phyloP scores from a whole-genome alignment of 768 basidiomycete genomes.

The Exidia glandulosa region DNA sequence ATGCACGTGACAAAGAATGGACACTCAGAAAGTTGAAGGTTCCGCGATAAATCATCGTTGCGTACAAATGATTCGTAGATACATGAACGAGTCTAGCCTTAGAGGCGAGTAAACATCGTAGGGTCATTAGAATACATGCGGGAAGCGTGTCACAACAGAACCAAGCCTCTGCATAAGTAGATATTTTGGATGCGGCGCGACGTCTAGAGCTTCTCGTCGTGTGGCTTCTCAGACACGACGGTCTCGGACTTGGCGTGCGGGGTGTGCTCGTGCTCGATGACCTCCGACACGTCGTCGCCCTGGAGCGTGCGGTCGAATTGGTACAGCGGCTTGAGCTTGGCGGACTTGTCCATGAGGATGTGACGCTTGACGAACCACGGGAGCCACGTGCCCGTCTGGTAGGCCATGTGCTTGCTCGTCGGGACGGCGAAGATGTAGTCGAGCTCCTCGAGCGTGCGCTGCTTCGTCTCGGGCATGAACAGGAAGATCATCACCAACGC shows the following conservation, averaged over 20 bases:
- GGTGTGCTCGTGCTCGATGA: not conserved
- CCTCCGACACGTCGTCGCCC: not conserved
- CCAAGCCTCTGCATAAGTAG: not conserved
- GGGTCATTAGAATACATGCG: not conserved
- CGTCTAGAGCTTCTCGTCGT: not conserved
- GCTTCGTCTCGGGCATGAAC: slow-evolving; percentile 35
- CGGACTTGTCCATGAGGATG: slow-evolving; percentile 28
- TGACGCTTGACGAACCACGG: slow-evolving; percentile 38
- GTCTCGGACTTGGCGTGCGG: not conserved
- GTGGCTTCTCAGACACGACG: not conserved
- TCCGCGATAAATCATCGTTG: too few relatives aligned
- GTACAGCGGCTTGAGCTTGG: slow-evolving; percentile 34
- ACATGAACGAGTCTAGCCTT: not conserved
- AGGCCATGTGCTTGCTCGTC: slow-evolving; percentile 30
- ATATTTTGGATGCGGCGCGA: not conserved
- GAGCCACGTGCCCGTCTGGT: slow-evolving; percentile 34
- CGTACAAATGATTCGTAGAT: not conserved
- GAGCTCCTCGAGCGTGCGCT: slow-evolving; percentile 14
- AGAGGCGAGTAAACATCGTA: not conserved
- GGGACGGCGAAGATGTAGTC: slow-evolving; percentile 29
- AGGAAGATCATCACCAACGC: slow-evolving; percentile 48
- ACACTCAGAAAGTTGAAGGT: too few relatives aligned
- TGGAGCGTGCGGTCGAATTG: slow-evolving; percentile 26
- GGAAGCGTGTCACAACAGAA: not conserved
- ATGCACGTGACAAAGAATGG: too few relatives aligned